These are phyloP conservation scores for Brassica balearica DNA, from an alignment of 441 rosid genomes.

Conservation along the genomic window DNA sequence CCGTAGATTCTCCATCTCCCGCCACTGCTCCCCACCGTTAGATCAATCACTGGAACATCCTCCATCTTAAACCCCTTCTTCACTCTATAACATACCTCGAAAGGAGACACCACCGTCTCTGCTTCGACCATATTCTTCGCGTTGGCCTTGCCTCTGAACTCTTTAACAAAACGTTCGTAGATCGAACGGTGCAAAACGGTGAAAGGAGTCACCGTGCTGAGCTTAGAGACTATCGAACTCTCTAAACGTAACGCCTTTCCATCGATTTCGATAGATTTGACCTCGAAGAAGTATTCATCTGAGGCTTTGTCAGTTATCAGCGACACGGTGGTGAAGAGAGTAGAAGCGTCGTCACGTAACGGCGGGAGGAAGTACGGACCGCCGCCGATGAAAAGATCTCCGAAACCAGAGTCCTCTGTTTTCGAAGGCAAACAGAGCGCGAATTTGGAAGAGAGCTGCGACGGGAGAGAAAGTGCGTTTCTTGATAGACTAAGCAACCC, in stretches of 20 bases:
- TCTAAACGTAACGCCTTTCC: not conserved
- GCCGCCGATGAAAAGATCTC: not conserved
- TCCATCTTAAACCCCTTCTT: not conserved
- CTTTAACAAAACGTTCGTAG: not conserved
- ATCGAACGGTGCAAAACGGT: not conserved
- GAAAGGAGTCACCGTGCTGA: not conserved
- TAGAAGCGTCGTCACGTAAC: not conserved
- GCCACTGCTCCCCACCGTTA: not conserved
- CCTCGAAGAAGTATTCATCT: not conserved
- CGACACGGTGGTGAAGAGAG: not conserved
- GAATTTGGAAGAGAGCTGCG: not conserved
- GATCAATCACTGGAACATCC: not conserved
- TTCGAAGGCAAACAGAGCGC: not conserved
- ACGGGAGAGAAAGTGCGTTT: slow-evolving; percentile 12
- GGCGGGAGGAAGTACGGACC: slow-evolving; percentile 10
- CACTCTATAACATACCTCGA: not conserved
- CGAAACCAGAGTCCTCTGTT: slow-evolving; percentile 3
- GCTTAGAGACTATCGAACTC: not conserved
- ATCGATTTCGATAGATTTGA: not conserved
- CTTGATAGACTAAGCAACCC: not conserved
- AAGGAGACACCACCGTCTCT: not conserved
- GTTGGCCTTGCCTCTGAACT: slow-evolving; percentile 2
- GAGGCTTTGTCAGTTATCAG: not conserved
- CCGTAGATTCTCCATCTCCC: slow-evolving; percentile 17
- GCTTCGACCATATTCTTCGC: not conserved